phyloP scores from a whole-genome alignment of 2,329 filamentous ascomycete species.

The Fusarium sp. region DNA sequence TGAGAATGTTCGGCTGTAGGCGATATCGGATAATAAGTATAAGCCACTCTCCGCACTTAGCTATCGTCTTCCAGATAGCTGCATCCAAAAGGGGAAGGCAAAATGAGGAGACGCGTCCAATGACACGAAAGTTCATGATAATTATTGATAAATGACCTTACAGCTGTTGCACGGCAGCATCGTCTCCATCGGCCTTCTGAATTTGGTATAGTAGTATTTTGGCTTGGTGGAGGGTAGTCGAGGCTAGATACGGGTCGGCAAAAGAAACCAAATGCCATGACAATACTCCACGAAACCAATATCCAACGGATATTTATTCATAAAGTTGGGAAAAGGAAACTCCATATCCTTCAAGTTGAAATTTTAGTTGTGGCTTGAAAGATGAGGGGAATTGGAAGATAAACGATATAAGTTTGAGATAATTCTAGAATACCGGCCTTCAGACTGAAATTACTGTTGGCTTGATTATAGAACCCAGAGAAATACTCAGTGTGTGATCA shows the following conservation, averaged over 20 bases:
- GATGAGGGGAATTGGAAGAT: fast-evolving
- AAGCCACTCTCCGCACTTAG: neutral
- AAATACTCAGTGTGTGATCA: fast-evolving
- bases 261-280: neutral
- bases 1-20: too few species aligned
- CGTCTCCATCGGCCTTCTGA: constrained; percentile 37
- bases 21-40: constrained; percentile 1
- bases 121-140: constrained; percentile 4
- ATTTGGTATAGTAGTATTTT: constrained; percentile 15
- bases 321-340: neutral
- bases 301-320: fast-evolving
- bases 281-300: fast-evolving
- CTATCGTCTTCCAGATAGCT: neutral
- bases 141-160: neutral
- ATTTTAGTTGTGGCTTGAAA: neutral
- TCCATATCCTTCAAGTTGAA: fast-evolving
- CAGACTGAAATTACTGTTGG: fast-evolving
- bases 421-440: too few species aligned
- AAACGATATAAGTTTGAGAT: neutral
- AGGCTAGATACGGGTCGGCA: constrained; percentile 16
- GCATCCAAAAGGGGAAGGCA: neutral
- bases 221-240: neutral
- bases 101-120: constrained; percentile 19
- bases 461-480: neutral
- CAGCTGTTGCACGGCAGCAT: neutral